A percentile compares a stretch with the other conserved stretches of the same genome.
Conservation (phyloP, 805 yeast species). For the Teunomyces lycoperdinae region DNA sequence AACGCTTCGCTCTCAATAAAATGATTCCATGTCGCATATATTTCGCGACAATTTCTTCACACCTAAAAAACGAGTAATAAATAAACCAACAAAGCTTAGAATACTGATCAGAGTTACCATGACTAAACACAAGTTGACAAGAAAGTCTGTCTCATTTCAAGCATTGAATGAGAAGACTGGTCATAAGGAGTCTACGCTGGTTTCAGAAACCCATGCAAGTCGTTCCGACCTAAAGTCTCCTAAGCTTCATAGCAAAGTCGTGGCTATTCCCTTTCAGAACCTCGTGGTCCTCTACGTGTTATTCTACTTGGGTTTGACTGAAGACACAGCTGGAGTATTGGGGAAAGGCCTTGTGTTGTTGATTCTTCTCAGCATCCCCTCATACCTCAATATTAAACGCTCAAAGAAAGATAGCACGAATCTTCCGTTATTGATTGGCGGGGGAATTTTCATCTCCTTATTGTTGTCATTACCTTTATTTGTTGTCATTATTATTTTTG, state of each 20-base stretch:
- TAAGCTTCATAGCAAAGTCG: neutral
- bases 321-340: conserved; percentile 20
- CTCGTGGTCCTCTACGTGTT: conserved; percentile 24
- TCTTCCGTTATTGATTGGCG: conserved; percentile 12
- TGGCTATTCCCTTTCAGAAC: conserved; percentile 30
- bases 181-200: neutral
- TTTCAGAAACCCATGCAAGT: neutral
- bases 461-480: conserved; percentile 39
- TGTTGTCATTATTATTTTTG: conserved; percentile 55
- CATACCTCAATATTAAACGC: conserved; percentile 2
- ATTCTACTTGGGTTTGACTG: conserved; percentile 30
- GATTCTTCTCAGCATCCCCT: conserved; percentile 12
- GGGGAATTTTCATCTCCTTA: conserved; percentile 30
- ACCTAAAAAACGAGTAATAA: neutral
- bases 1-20: no score
- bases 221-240: neutral
- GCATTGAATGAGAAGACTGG: neutral
- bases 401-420: conserved; percentile 6
- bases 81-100: neutral
- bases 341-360: conserved; percentile 24
- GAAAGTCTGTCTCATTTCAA: conserved; percentile 22
- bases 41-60: no score
- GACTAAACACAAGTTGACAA: conserved; percentile 7
- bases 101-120: neutral
- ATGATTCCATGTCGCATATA: no score